Evolutionary conservation across 164 flowering plant species (phyloP).

Genomic region (Macadamia integrifolia): DNA sequence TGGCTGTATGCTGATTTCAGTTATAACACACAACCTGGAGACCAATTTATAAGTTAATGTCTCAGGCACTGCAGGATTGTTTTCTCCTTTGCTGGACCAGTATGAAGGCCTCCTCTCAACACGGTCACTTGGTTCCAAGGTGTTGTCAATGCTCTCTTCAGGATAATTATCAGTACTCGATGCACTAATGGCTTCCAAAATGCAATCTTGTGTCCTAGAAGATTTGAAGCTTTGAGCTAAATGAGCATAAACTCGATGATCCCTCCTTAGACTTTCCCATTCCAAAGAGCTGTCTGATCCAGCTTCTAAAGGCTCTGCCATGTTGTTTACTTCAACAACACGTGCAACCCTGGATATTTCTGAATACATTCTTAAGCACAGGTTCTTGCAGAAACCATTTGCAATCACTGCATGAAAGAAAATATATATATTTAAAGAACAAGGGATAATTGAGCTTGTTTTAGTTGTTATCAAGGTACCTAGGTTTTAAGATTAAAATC

Average conservation of each 20-base stretch:
- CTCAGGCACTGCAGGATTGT: conserved; percentile 57
- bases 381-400: conserved; percentile 51
- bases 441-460: neutral
- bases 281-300: conserved; percentile 29
- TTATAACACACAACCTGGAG: conserved; percentile 49
- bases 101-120: conserved; percentile 45
- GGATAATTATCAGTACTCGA: conserved; percentile 93
- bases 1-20: conserved; percentile 65
- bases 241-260: conserved; percentile 52
- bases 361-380: conserved; percentile 58
- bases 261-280: conserved; percentile 35
- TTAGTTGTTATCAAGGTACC: neutral
- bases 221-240: conserved; percentile 41
- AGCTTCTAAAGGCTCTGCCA: conserved; percentile 17
- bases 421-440: neutral
- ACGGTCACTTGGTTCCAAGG: conserved; percentile 50
- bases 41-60: conserved; percentile 48
- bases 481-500: too few relatives aligned
- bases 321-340: conserved; percentile 24
- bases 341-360: conserved; percentile 33
- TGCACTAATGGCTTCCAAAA: conserved; percentile 55
- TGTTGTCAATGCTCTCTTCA: conserved; percentile 58
- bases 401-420: conserved; percentile 48
- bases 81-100: conserved; percentile 90
- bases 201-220: conserved; percentile 25